phyloP scores from a whole-genome alignment of 768 basidiomycete species.

The Phanerodontia chrysosporium region DNA sequence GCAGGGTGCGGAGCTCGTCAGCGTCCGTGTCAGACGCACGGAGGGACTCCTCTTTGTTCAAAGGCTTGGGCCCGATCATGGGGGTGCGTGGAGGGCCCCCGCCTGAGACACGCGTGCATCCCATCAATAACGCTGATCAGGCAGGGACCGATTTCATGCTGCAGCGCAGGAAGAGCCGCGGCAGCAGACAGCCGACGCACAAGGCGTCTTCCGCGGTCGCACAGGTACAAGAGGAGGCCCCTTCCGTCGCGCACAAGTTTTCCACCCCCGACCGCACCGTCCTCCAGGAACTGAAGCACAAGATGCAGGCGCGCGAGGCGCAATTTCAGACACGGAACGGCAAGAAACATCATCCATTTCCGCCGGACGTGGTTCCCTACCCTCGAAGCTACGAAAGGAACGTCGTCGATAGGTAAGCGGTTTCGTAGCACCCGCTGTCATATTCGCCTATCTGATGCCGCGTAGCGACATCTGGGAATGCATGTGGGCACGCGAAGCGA shows the following conservation, averaged over 20 bases:
- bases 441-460: slow-evolving; percentile 1
- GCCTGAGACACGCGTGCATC: background rate
- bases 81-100: background rate
- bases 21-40: background rate
- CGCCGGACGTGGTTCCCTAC: slow-evolving; percentile 54
- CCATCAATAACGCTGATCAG: background rate
- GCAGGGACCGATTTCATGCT: slow-evolving; percentile 7
- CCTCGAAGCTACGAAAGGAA: slow-evolving; percentile 62
- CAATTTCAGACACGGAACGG: slow-evolving; percentile 50
- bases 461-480: slow-evolving; percentile 69
- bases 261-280: slow-evolving; percentile 62
- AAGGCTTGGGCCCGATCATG: background rate
- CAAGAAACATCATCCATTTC: slow-evolving; percentile 55
- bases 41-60: background rate
- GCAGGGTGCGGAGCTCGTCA: background rate
- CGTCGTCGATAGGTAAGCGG: slow-evolving; percentile 62
- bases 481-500: slow-evolving; percentile 32
- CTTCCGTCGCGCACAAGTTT: slow-evolving; percentile 33
- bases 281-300: slow-evolving; percentile 50
- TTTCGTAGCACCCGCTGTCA: slow-evolving; percentile 2
- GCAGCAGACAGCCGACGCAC: background rate
- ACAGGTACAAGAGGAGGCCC: background rate
- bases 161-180: slow-evolving; percentile 9
- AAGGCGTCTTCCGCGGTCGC: background rate
- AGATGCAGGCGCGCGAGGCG: slow-evolving; percentile 46